Percentiles rank a stretch among this genome's conserved stretches.
Evolutionary conservation across 257 asterid species (phyloP).

Genomic region (Ilex asprella): DNA sequence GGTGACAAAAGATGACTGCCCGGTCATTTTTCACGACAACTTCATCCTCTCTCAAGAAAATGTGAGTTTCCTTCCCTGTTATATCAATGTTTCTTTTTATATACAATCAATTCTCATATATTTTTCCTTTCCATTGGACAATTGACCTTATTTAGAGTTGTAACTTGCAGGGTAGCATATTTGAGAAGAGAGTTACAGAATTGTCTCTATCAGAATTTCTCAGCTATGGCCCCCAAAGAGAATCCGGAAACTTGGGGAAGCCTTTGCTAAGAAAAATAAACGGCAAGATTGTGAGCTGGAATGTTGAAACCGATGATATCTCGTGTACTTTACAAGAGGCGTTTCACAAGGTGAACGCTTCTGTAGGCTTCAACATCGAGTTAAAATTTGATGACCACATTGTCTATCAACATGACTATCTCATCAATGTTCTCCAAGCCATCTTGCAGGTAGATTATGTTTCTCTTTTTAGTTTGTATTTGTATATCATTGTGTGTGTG

Average conservation of each 20-base stretch:
- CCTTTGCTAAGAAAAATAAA: conserved; percentile 65
- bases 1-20: conserved; percentile 91
- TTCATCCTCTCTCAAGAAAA: conserved; percentile 65
- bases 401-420: conserved; percentile 50
- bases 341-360: conserved; percentile 59
- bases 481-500: too few species aligned
- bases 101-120: too few species aligned
- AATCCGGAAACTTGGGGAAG: conserved; percentile 38
- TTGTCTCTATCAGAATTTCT: conserved; percentile 64
- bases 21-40: conserved; percentile 91
- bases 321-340: conserved; percentile 80
- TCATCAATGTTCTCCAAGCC: conserved; percentile 33
- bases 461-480: not conserved
- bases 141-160: not conserved
- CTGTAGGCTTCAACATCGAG: conserved; percentile 82
- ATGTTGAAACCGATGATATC: conserved; percentile 66
- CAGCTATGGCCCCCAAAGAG: conserved; percentile 71
- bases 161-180: conserved; percentile 47
- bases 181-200: conserved; percentile 75
- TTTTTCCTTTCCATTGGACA: not conserved
- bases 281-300: conserved; percentile 68
- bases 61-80: conserved; percentile 25
- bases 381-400: conserved; percentile 70
- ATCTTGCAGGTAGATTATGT: conserved; percentile 25
- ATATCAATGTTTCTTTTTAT: too few species aligned